phyloP scores from a whole-genome alignment of 139 green algal species.

The Astrephomene gubernaculifera region DNA sequence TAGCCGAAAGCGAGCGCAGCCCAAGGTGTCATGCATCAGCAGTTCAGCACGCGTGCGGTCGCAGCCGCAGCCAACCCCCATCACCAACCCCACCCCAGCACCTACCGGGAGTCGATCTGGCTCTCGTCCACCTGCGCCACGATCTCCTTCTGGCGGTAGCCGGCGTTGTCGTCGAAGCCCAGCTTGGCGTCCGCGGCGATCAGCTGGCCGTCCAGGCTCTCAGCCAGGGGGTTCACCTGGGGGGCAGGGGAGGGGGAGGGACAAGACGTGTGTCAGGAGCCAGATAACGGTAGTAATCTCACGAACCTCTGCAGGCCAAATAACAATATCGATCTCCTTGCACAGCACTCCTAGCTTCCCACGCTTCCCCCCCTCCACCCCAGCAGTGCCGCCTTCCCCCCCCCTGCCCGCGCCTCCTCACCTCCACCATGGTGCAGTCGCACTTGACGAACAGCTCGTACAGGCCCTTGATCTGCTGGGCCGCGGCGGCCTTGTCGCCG shows the following conservation, averaged over 20 bases:
- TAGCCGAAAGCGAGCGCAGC: too few relatives aligned
- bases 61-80: too few relatives aligned
- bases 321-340: too few relatives aligned
- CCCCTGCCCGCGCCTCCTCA: conserved; percentile 47
- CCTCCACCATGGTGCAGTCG: conserved; percentile 99
- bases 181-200: conserved; percentile 98
- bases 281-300: too few relatives aligned
- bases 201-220: conserved; percentile 82
- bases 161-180: conserved; percentile 98
- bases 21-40: too few relatives aligned
- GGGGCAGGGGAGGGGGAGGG: too few relatives aligned
- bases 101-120: conserved; percentile 88
- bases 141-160: conserved; percentile 95
- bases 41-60: too few relatives aligned
- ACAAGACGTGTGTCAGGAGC: too few relatives aligned
- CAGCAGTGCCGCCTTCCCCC: background rate
- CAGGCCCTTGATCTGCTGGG: conserved; percentile 92
- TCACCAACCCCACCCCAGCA: too few relatives aligned
- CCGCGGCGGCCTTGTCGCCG: conserved; percentile 80
- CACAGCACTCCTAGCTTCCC: too few relatives aligned
- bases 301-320: too few relatives aligned
- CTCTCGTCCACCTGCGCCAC: conserved; percentile 90
- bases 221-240: conserved; percentile 96
- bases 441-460: conserved; percentile 92
- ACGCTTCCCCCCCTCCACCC: too few relatives aligned